Conservation (phyloP, 106 monocot species). For the Posidonia australis region DNA sequence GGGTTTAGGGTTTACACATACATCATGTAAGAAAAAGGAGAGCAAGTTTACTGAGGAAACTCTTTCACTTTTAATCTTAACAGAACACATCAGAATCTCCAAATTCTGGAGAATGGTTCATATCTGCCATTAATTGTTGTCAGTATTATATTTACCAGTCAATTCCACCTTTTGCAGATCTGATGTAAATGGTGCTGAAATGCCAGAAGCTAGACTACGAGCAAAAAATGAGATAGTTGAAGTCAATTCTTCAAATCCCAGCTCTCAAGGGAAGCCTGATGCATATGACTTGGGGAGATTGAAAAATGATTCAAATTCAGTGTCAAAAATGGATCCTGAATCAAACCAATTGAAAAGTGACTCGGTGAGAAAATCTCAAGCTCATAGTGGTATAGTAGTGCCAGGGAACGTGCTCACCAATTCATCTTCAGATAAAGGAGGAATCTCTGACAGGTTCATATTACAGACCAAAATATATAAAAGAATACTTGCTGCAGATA, state of each 20-base stretch:
- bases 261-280: constrained; percentile 27
- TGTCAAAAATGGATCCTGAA: constrained; percentile 36
- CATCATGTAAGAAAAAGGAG: no score
- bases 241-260: constrained; percentile 14
- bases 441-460: constrained; percentile 37
- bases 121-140: no score
- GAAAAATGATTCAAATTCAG: constrained; percentile 38
- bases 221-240: constrained; percentile 28
- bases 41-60: no score
- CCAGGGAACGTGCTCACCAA: constrained; percentile 21
- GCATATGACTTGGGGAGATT: constrained; percentile 17
- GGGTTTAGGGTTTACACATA: no score
- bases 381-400: constrained; percentile 41
- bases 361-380: constrained; percentile 38
- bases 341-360: constrained; percentile 23
- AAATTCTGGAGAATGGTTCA: no score
- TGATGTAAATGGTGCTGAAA: constrained; percentile 7
- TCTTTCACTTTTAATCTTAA: no score
- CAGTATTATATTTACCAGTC: background rate
- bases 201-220: constrained; percentile 6
- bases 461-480: background rate
- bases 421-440: constrained; percentile 36
- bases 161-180: constrained; percentile 16
- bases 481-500: background rate
- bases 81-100: no score